Percentiles rank a stretch among this genome's conserved stretches.
Conservation (phyloP, 495 filamentous ascomycete species). For the Lophiotrema nucula region DNA sequence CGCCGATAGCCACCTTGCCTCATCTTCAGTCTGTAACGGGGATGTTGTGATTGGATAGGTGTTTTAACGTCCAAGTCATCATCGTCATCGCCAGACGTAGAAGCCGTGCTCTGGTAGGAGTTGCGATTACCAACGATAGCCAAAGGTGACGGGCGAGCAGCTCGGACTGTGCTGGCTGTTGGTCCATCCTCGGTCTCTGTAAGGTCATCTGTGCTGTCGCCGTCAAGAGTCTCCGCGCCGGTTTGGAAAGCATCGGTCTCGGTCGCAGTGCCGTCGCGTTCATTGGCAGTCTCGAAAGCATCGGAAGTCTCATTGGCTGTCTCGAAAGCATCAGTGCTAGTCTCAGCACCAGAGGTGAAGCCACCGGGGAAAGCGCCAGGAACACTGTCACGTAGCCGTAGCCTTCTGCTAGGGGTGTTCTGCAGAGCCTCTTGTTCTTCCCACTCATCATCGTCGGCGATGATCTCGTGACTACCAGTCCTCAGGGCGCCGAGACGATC, state of each 20-base stretch:
- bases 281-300: constrained; percentile 81
- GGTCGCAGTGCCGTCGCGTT: constrained; percentile 63
- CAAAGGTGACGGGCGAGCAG: constrained; percentile 45
- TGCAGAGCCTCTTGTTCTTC: constrained; percentile 66
- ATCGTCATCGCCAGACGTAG: constrained; percentile 79
- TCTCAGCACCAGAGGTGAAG: constrained; percentile 38
- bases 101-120: constrained; percentile 85
- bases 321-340: constrained; percentile 67
- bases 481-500: constrained; percentile 76
- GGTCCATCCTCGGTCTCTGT: constrained; percentile 79
- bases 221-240: constrained; percentile 75
- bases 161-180: constrained; percentile 25
- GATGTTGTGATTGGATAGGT: constrained; percentile 59
- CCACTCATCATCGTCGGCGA: constrained; percentile 79
- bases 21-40: constrained; percentile 67
- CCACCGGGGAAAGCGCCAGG: constrained; percentile 44
- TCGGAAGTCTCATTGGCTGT: constrained; percentile 83
- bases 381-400: constrained; percentile 22
- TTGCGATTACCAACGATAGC: constrained; percentile 53
- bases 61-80: constrained; percentile 60
- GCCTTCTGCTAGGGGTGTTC: constrained; percentile 49
- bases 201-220: constrained; percentile 73
- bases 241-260: constrained; percentile 96
- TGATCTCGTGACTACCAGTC: constrained; percentile 70
- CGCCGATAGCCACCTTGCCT: constrained; percentile 53